Evolutionary conservation across 2,329 filamentous ascomycete species (phyloP), one percentile per base, ranked within the genome.

Genomic region (Epicoccum sorghinum): DNA sequence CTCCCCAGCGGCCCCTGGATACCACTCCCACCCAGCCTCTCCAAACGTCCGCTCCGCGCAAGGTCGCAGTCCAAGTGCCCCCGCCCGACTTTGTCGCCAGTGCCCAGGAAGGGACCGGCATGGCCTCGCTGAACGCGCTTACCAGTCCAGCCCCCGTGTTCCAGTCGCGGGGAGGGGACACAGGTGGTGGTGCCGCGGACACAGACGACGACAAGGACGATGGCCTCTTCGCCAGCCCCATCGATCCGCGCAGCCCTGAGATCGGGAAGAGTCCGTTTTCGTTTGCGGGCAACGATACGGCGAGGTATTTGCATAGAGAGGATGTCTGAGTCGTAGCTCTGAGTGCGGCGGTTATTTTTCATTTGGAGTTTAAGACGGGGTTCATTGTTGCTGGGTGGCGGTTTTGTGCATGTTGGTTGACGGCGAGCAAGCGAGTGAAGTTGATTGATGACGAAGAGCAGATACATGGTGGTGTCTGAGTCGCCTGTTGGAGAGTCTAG

Each of bases 171-270:
- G 67, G 18, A 18, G 18, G 18, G 18, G 18, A 18, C 18, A 18
- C 18, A 18, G 18, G 18, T 18, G 18, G 18, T 18, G 18, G 18
- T 18, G 18, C 18, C 18, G 18, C 18, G 18, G 18, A 18, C 18
- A 18, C 61, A 3, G 72, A 76, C 8, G 76, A 80, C 5, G 85
- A 88, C 36, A 83, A 82, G 0, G 89, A 91, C 61, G 91, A 96
- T 54, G 93, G 90, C 36, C 80, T 96, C 2, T 97, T 97, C 69
- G 92, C 91, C 0, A 82, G 96, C 47, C 91, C 91, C 1, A 86
- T 96, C 77, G 93, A 90, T 67, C 92, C 92, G 1, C 82, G 92
- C 45, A 93, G 90, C 66, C 92, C 92, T 0, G 91, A 96, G 63
- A 91, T 95, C 80, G 86, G 87, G 47, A 90, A 87, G 64, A 93